A percentile compares a stretch with the other conserved stretches of the same genome.
Conservation (phyloP, 2,329 filamentous ascomycete species). For the Claviceps maximensis region DNA sequence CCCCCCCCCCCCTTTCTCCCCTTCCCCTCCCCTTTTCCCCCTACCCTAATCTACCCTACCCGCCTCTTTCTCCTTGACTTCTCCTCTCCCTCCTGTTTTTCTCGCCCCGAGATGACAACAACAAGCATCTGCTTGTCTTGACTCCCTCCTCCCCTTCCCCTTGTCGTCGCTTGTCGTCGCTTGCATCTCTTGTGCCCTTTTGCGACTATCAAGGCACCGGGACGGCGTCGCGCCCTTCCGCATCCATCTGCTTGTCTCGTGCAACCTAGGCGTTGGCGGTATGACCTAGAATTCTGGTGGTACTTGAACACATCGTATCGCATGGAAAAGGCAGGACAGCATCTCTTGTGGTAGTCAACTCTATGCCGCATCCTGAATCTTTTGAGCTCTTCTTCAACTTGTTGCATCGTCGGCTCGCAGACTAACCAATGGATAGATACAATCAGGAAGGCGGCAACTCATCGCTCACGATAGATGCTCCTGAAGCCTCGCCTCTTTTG, state of each 20-base stretch:
- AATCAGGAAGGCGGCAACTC: slow-evolving; percentile 39
- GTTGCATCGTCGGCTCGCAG: slow-evolving; percentile 5
- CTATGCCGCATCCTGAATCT: slow-evolving; percentile 5
- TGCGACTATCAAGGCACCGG: slow-evolving; percentile 4
- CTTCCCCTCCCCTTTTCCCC: not conserved
- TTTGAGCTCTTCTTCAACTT: slow-evolving; percentile 4
- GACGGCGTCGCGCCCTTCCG: slow-evolving; percentile 4
- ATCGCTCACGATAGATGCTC: slow-evolving; percentile 40
- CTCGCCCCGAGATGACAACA: not conserved
- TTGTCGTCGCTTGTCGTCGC: not conserved
- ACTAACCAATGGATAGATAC: slow-evolving; percentile 30
- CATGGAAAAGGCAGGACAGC: slow-evolving; percentile 24
- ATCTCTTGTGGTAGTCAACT: slow-evolving; percentile 18
- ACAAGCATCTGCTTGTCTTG: not conserved
- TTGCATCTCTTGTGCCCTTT: not conserved
- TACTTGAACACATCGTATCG: slow-evolving; percentile 18
- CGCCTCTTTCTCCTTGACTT: too few species aligned
- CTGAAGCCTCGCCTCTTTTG: slow-evolving; percentile 37
- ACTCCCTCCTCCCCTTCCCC: not conserved
- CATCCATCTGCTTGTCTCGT: slow-evolving; percentile 18
- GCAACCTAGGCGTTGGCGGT: slow-evolving; percentile 32
- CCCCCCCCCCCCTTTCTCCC: too few species aligned
- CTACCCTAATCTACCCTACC: too few species aligned
- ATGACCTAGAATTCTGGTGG: slow-evolving; percentile 21
- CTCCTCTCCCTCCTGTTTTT: not conserved